phyloP scores from a whole-genome alignment of 768 basidiomycete genomes.

The Psilocybe subaeruginosa region DNA sequence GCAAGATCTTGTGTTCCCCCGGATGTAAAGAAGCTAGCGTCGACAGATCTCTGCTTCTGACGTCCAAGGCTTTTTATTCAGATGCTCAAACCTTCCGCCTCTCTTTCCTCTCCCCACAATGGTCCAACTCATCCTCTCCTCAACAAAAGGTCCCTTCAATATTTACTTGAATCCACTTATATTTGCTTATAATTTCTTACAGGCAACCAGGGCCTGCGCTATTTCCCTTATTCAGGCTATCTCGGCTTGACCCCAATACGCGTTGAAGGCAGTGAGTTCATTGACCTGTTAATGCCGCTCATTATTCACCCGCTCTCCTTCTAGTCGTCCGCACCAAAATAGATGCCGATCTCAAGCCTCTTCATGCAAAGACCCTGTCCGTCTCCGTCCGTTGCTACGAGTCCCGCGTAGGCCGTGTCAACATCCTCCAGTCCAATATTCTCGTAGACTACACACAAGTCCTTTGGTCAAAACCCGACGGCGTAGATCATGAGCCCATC shows the following conservation, averaged over 20 bases:
- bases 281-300: not conserved
- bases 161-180: not conserved
- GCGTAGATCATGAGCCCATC: constrained; percentile 60
- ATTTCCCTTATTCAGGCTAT: constrained; percentile 77
- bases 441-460: constrained; percentile 68
- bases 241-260: constrained; percentile 81
- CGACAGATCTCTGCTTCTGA: constrained; percentile 41
- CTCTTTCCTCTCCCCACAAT: constrained; percentile 44
- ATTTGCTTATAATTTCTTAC: constrained; percentile 15
- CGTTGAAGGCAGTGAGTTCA: constrained; percentile 70
- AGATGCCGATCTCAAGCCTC: constrained; percentile 69
- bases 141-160: constrained; percentile 49
- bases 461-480: constrained; percentile 69
- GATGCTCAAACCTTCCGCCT: constrained; percentile 34
- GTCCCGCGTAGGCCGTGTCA: constrained; percentile 65
- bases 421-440: constrained; percentile 59
- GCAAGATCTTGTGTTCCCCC: constrained; percentile 6
- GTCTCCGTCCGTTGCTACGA: constrained; percentile 88
- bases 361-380: constrained; percentile 67
- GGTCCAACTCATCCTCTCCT: constrained; percentile 72
- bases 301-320: not conserved
- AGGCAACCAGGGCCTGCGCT: constrained; percentile 71
- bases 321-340: constrained; percentile 71
- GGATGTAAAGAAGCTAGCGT: constrained; percentile 37
- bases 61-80: constrained; percentile 45